Evolutionary conservation across 169 alveolate genomes (phyloP).

Genomic region (Theileria luwenshuni): DNA sequence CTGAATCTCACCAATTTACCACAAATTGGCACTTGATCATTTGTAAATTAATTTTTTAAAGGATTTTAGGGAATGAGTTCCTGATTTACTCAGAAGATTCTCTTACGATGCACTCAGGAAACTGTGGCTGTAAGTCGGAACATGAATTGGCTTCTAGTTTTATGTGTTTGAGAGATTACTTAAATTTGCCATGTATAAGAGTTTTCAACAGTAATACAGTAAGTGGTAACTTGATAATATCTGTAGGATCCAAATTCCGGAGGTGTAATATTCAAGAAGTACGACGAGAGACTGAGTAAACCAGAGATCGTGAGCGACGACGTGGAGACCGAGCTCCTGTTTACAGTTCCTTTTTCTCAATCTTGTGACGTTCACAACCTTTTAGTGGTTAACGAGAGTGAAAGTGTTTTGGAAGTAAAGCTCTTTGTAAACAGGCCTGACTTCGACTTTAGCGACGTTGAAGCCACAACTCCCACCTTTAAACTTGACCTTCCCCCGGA

Average conservation of each 20-base stretch:
- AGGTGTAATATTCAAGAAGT: conserved; percentile 45
- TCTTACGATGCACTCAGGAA: conserved; percentile 54
- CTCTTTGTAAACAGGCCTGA: conserved; percentile 51
- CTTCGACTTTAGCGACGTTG: conserved; percentile 63
- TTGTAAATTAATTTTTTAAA: no score
- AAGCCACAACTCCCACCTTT: conserved; percentile 54
- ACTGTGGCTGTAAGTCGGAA: conserved; percentile 70
- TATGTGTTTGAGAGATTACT: conserved; percentile 47
- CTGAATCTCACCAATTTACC: no score
- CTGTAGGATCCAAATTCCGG: conserved; percentile 43
- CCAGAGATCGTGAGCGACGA: conserved; percentile 34
- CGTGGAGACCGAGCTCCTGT: conserved; percentile 50
- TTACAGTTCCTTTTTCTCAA: conserved; percentile 54
- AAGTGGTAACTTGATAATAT: neutral
- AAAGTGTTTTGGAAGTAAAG: conserved; percentile 16
- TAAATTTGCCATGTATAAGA: conserved; percentile 47
- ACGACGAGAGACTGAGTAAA: conserved; percentile 35
- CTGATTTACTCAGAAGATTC: neutral
- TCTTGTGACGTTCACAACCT: conserved; percentile 58
- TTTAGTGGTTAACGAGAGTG: conserved; percentile 55
- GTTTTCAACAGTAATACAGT: conserved; percentile 57
- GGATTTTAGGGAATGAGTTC: neutral
- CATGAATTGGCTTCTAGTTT: conserved; percentile 60
- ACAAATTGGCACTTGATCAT: no score
- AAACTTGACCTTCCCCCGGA: conserved; percentile 55